Evolutionary conservation across 306 rosid genomes (phyloP).

Genomic region (Casuarina cunninghamiana): DNA sequence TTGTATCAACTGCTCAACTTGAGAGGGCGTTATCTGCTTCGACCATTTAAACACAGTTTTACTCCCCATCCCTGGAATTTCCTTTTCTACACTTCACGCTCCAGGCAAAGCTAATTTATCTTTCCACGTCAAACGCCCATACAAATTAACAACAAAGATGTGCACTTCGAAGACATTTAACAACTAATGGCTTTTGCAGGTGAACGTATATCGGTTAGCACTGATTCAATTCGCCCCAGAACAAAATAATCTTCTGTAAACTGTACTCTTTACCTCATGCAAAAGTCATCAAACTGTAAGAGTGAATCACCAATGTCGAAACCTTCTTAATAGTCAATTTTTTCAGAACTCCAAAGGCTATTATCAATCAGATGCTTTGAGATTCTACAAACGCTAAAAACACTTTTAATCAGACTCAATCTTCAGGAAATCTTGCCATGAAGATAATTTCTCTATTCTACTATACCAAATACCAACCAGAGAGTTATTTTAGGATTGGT

Average conservation of each 20-base stretch:
- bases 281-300: not conserved
- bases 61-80: slow-evolving; percentile 50
- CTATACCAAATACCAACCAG: not conserved
- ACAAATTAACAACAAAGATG: not conserved
- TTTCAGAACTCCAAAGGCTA: not conserved
- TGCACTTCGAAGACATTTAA: not conserved
- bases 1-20: slow-evolving; percentile 65
- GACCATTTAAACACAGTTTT: slow-evolving; percentile 74
- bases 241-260: not conserved
- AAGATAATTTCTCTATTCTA: not conserved
- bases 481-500: not conserved
- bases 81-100: slow-evolving; percentile 9
- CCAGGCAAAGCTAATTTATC: not conserved
- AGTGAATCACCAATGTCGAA: not conserved
- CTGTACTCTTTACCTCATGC: not conserved
- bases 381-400: not conserved
- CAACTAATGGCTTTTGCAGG: not conserved
- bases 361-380: not conserved
- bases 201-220: not conserved
- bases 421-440: not conserved
- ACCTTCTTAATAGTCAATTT: not conserved
- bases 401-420: not conserved
- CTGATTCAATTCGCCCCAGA: not conserved
- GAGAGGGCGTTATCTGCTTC: slow-evolving; percentile 49
- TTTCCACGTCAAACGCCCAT: not conserved